Evolutionary conservation across 75 land plant species (phyloP).

Genomic region (Picea glauca): DNA sequence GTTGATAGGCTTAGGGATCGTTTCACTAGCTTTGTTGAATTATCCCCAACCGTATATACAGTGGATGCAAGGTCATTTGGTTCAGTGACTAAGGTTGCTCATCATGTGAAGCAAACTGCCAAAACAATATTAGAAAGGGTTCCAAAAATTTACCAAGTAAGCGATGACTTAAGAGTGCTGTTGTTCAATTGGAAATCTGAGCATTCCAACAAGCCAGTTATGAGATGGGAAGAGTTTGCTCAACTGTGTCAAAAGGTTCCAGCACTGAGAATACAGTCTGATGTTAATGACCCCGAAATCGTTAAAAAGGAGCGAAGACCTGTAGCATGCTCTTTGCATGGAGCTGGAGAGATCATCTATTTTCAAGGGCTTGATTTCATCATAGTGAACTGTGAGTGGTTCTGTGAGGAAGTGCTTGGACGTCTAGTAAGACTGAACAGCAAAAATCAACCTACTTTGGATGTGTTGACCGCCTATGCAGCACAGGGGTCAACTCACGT

Average conservation of each 20-base stretch:
- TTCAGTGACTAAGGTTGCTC: conserved; percentile 52
- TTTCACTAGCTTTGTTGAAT: conserved; percentile 49
- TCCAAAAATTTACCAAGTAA: conserved; percentile 58
- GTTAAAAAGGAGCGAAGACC: conserved; percentile 54
- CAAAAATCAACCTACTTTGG: conserved; percentile 13
- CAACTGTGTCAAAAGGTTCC: conserved; percentile 61
- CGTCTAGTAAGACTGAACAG: conserved; percentile 32
- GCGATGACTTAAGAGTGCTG: conserved; percentile 46
- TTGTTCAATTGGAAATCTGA: conserved; percentile 57
- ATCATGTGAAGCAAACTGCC: conserved; percentile 46
- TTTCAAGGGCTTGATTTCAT: conserved; percentile 66
- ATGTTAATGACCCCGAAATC: conserved; percentile 35
- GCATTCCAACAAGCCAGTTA: conserved; percentile 59
- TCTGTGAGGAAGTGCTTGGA: conserved; percentile 62
- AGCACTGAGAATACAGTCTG: conserved; percentile 34
- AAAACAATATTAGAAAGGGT: conserved; percentile 57
- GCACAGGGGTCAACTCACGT: too few relatives aligned
- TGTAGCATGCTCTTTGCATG: conserved; percentile 49
- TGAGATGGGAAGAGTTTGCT: conserved; percentile 68
- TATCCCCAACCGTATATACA: conserved; percentile 58
- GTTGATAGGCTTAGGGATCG: conserved; percentile 52
- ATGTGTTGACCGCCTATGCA: not conserved
- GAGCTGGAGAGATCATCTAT: conserved; percentile 65
- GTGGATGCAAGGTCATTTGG: conserved; percentile 66
- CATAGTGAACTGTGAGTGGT: conserved; percentile 76